Evolutionary conservation across 2,329 filamentous ascomycete species (phyloP), one percentile per base, ranked within the genome.

Genomic region (Trichophyton verrucosum): DNA sequence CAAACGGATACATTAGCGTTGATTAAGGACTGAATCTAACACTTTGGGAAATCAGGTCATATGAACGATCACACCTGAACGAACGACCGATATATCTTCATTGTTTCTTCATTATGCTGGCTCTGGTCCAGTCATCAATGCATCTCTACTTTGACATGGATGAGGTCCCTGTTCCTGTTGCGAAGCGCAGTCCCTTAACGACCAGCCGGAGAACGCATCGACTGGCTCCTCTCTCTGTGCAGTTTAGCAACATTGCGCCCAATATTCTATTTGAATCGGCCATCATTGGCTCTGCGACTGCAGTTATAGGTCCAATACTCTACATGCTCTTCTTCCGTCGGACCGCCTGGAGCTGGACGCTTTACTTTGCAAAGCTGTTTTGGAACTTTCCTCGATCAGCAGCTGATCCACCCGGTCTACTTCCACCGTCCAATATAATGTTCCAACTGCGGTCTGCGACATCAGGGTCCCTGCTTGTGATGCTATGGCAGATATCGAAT

Each of bases 51-150:
- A 38, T n/a, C 11, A 78, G 76, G 63, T 70, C 76, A 9, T 78
- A 81, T 65, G 89, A 94, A 71, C 82, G 91, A 40, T 81, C 87
- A 20, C 81, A 84, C 59, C 75, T 96, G 62, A 97, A 97, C 71
- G 92, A 97, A 77, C 83, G 88, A 65, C 86, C 90, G 0, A 81
- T 97, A 27, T 94, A 91, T 70, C 78, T 96, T 58, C 85, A 88
- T 38, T 82, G 81, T 62, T 85, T 88, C 68, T 82, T 94, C 65
- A 70, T 86, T 2, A 72, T 85, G 0, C 79, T 94, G 49, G 89
- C 88, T 3, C 62, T 88, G 8, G 74, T 81, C n/a, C 88, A 95
- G 72, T 83, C 87, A 1, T 68, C 81, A 9, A 69, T 81, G 36
- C 91, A 96, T 70, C 77, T 95, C 15, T 84, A 81, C 69, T 77